Evolutionary conservation across 2,329 filamentous ascomycete species (phyloP), one percentile per base, ranked within the genome.

Genomic region (Nakataea oryzae): DNA sequence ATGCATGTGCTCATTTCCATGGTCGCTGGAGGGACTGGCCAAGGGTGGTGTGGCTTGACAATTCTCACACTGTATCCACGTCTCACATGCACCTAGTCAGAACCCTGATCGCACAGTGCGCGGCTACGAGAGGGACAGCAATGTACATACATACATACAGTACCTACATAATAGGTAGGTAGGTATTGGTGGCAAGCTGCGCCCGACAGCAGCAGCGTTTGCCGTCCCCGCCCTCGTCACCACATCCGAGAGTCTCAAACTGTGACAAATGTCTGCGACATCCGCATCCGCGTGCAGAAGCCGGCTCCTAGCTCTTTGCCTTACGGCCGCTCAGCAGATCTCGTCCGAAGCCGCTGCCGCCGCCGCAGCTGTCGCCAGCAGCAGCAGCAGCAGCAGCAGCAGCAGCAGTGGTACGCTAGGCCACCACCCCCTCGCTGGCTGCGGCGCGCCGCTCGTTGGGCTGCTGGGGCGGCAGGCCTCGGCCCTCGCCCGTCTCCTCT

Each of bases 381-480:
- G 41, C 21, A 50, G 21, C 41, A 47, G 17, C 41, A 50, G 24
- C 7, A 11, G 41, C 21, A 50, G 41, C 21, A 50, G 21, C 41
- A 47, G 17, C 41, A n/a, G 41, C 41, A 24, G 21, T 50, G 41
- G 24, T n/a, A 50, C 41, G 26, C 41, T 47, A 57, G 30, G 47
- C 13, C 21, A 29, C 30, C 41, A 50, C 28, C 58, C 26, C 6
- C 62, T 65, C 21, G 61, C 58, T 5, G 65, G 58, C 55, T 69
- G 69, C 27, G 68, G 64, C 27, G 58, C 59, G 57, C 65, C 67
- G 24, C 62, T 70, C 26, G 62, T 68, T 30, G 62, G 63, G 54
- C 64, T 69, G 14, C 64, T 70, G 12, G 60, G 64, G 3, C 65
- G 66, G 9, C 67, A 69, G 54, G 67, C 69, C 12, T 61, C 57